Evolutionary conservation across 2,329 filamentous ascomycete species (phyloP).

Genomic region (Penicillium psychrosexuale): DNA sequence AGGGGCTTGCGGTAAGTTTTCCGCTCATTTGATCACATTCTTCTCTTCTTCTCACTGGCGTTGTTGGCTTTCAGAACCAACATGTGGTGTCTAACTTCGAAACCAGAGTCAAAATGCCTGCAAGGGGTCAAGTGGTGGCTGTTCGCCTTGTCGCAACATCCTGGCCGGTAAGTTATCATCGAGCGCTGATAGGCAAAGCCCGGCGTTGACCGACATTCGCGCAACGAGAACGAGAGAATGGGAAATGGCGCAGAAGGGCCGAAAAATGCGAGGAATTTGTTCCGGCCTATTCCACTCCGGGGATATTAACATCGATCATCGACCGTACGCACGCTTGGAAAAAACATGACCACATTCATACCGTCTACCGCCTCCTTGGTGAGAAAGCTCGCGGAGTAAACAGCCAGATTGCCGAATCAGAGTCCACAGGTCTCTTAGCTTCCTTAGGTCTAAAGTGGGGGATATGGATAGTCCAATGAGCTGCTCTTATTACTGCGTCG

Average conservation of each 20-base stretch:
- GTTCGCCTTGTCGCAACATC: conserved; percentile 10
- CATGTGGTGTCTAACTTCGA: background rate
- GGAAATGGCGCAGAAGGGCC: background rate
- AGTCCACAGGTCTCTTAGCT: background rate
- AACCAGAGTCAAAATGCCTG: conserved; percentile 5
- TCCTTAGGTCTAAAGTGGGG: background rate
- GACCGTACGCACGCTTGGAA: background rate
- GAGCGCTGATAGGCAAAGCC: conserved; percentile 9
- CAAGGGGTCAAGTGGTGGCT: conserved; percentile 10
- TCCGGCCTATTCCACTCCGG: background rate
- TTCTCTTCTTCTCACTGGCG: background rate
- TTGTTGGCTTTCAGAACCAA: background rate
- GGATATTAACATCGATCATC: background rate
- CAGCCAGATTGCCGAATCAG: background rate
- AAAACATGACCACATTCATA: background rate
- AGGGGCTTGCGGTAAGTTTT: background rate
- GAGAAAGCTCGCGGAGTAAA: background rate
- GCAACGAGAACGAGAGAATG: background rate
- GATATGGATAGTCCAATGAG: background rate
- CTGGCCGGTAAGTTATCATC: conserved; percentile 4
- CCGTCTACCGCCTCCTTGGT: background rate
- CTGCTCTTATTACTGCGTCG: conserved; percentile 4
- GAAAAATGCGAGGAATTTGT: background rate
- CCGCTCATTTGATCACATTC: background rate
- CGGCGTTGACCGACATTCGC: conserved; percentile 20